phyloP scores from a whole-genome alignment of 148 eudicot genomes.

The Selenicereus undatus region DNA sequence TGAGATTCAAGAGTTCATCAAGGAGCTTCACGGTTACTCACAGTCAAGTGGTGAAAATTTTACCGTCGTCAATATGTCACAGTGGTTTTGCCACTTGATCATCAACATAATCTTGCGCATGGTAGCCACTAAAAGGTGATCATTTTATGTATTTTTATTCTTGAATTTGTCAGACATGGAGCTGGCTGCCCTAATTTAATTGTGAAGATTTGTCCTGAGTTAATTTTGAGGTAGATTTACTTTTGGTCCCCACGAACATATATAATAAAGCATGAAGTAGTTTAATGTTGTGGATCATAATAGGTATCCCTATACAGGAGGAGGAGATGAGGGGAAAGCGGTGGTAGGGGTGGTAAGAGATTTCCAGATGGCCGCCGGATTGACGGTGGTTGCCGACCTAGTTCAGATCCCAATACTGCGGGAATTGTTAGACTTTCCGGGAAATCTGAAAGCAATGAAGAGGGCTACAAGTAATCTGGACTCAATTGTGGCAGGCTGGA shows the following conservation, averaged over 20 bases:
- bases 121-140: slow-evolving; percentile 23
- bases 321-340: slow-evolving; percentile 9
- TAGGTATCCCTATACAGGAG: slow-evolving; percentile 1
- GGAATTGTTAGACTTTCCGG: slow-evolving; percentile 23
- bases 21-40: slow-evolving; percentile 11
- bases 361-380: slow-evolving; percentile 9
- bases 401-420: slow-evolving; percentile 19
- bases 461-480: slow-evolving; percentile 14
- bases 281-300: background rate
- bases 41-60: background rate
- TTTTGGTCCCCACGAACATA: no score
- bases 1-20: slow-evolving; percentile 13
- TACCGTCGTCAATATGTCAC: background rate
- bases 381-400: slow-evolving; percentile 19
- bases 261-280: no score
- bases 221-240: no score
- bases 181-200: no score
- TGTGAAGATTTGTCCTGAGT: no score
- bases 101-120: slow-evolving; percentile 20
- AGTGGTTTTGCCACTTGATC: slow-evolving; percentile 17
- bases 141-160: no score
- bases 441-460: slow-evolving; percentile 11
- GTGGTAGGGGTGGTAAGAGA: slow-evolving; percentile 22
- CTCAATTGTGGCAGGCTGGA: slow-evolving; percentile 15
- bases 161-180: no score